A percentile compares a stretch with the other conserved stretches of the same genome.
Evolutionary conservation across 2,329 filamentous ascomycete species (phyloP).

Genomic region (Colletotrichum sp.): DNA sequence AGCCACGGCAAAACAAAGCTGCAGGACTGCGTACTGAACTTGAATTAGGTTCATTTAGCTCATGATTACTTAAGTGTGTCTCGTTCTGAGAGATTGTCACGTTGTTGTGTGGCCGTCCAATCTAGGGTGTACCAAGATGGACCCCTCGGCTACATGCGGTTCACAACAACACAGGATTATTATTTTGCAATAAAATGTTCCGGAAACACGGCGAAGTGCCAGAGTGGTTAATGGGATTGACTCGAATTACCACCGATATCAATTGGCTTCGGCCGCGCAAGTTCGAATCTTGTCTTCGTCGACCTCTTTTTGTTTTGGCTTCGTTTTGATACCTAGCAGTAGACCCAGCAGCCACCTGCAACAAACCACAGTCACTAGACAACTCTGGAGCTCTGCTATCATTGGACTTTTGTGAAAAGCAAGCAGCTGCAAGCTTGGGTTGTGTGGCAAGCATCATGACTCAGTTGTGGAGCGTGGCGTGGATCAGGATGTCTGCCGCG

Average conservation of each 20-base stretch:
- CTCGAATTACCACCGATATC: background rate
- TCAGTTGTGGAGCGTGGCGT: too few relatives aligned
- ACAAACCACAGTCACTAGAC: rapidly evolving
- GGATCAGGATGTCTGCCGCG: too few relatives aligned
- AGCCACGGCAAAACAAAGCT: rapidly evolving
- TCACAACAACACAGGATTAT: background rate
- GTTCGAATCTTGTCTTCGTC: slow-evolving; percentile 20
- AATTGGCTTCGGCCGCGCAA: slow-evolving; percentile 20
- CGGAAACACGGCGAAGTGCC: background rate
- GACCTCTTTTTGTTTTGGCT: background rate
- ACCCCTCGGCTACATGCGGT: background rate
- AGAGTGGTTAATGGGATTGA: slow-evolving; percentile 17
- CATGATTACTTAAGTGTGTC: background rate
- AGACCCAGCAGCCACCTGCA: rapidly evolving
- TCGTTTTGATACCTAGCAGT: too few relatives aligned
- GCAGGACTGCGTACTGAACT: background rate
- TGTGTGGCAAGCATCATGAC: too few relatives aligned
- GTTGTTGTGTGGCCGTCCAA: background rate
- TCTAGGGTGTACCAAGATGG: background rate
- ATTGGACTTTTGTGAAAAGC: too few relatives aligned
- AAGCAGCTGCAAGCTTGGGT: too few relatives aligned
- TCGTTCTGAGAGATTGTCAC: background rate
- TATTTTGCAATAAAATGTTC: too few relatives aligned
- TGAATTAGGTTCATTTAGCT: background rate
- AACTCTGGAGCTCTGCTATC: too few relatives aligned